Conservation (phyloP, 331 rosid genomes). For the Malus hybrid region DNA sequence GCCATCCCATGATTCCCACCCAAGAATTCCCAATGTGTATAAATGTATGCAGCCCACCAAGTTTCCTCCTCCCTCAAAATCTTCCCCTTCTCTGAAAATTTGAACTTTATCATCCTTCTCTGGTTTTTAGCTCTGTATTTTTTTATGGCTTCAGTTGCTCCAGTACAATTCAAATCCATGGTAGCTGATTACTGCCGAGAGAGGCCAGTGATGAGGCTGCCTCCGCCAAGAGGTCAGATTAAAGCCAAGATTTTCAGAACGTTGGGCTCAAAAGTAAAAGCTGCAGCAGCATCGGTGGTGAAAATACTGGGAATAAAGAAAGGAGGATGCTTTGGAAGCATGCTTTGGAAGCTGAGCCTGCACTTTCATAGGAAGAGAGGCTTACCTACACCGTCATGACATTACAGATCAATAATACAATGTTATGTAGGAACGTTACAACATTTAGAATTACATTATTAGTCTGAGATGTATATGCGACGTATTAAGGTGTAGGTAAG, state of each 20-base stretch:
- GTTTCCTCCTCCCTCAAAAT: background rate
- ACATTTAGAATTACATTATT: no score
- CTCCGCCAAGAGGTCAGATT: constrained; percentile 5
- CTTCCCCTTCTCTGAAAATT: background rate
- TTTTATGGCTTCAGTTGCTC: background rate
- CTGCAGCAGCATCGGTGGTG: background rate
- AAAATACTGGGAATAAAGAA: background rate
- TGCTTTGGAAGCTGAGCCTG: background rate
- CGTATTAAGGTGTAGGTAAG: no score
- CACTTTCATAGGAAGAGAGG: background rate
- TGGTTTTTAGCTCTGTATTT: background rate
- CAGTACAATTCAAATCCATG: background rate
- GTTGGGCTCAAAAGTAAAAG: background rate
- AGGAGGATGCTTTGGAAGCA: background rate
- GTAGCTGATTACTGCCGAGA: background rate
- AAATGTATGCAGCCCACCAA: background rate
- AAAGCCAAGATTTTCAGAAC: background rate
- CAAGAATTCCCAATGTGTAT: background rate
- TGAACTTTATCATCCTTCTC: background rate
- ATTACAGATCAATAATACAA: no score
- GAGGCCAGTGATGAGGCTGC: constrained; percentile 1
- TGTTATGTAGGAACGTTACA: no score
- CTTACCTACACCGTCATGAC: background rate
- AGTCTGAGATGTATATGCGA: no score
- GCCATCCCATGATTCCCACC: background rate